These are phyloP conservation scores for Naganishia friedmannii DNA, from an alignment of 768 basidiomycete genomes.

Conservation along the genomic window DNA sequence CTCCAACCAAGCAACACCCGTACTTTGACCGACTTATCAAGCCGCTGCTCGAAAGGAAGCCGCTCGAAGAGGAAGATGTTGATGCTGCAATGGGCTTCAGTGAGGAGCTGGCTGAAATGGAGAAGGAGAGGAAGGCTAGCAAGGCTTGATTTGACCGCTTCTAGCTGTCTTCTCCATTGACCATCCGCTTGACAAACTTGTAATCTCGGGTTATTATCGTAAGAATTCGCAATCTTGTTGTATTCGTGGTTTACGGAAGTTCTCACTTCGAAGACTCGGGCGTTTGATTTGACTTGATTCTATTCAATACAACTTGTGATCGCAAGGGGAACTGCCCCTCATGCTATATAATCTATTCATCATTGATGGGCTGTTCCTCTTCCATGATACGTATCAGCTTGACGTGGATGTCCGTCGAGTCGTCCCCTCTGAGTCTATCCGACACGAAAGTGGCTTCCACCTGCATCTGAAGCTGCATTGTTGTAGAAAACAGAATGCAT, in stretches of 20 bases:
- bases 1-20: conserved; percentile 53
- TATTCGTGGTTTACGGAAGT: neutral
- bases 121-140: conserved; percentile 19
- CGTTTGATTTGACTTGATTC: neutral
- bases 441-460: conserved; percentile 84
- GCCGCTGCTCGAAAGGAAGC: conserved; percentile 53
- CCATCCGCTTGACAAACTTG: neutral
- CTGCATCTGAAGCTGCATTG: conserved; percentile 83
- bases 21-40: conserved; percentile 56
- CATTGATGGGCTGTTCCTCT: conserved; percentile 90
- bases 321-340: neutral
- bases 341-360: conserved; percentile 60
- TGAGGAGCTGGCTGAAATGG: conserved; percentile 47
- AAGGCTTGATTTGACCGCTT: conserved; percentile 1
- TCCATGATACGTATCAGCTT: conserved; percentile 86
- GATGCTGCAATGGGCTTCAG: conserved; percentile 52
- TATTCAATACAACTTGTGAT: conserved; percentile 13
- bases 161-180: neutral
- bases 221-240: conserved; percentile 6
- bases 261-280: neutral
- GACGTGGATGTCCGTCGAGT: conserved; percentile 88
- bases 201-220: neutral
- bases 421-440: conserved; percentile 87
- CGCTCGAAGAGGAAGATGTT: conserved; percentile 48
- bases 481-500: neutral